Evolutionary conservation across 2,329 filamentous ascomycete species (phyloP).

Genomic region (Triangularia setosa): DNA sequence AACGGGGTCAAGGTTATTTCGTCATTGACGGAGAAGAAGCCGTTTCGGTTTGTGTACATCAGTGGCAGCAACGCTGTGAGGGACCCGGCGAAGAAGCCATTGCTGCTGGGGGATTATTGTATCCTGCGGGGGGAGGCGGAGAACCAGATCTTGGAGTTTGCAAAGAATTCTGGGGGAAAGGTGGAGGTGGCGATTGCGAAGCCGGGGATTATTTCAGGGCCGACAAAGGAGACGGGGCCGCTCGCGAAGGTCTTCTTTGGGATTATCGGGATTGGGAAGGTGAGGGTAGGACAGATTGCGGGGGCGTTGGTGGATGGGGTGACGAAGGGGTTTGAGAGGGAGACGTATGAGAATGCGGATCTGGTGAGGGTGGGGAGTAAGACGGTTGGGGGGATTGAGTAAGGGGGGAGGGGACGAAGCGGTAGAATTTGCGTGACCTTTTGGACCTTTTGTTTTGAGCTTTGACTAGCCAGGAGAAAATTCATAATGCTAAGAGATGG

Average conservation of each 20-base stretch:
- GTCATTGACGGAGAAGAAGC: constrained; percentile 22
- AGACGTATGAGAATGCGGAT: constrained; percentile 42
- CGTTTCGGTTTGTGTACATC: constrained; percentile 47
- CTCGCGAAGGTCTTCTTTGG: constrained; percentile 22
- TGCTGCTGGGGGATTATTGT: constrained; percentile 37
- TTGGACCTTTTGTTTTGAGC: too few species aligned
- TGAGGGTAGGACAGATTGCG: constrained; percentile 37
- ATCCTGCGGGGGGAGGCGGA: constrained; percentile 48
- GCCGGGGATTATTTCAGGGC: constrained; percentile 39
- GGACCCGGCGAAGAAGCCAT: constrained; percentile 42
- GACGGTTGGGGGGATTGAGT: constrained; percentile 28
- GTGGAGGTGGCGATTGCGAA: constrained; percentile 40
- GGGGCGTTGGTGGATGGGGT: constrained; percentile 43
- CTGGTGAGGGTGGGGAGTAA: constrained; percentile 29
- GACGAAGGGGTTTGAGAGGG: constrained; percentile 42
- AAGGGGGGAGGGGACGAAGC: not conserved
- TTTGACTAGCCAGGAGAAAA: not conserved
- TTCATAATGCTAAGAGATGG: too few species aligned
- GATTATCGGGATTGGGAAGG: constrained; percentile 31
- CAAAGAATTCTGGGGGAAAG: constrained; percentile 34
- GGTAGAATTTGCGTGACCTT: not conserved
- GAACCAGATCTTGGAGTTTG: constrained; percentile 39
- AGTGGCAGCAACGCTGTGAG: constrained; percentile 43
- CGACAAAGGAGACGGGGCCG: constrained; percentile 23
- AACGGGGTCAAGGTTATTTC: constrained; percentile 23